Evolutionary conservation across 306 rosid genomes (phyloP).

Genomic region (Quercus bicolor): DNA sequence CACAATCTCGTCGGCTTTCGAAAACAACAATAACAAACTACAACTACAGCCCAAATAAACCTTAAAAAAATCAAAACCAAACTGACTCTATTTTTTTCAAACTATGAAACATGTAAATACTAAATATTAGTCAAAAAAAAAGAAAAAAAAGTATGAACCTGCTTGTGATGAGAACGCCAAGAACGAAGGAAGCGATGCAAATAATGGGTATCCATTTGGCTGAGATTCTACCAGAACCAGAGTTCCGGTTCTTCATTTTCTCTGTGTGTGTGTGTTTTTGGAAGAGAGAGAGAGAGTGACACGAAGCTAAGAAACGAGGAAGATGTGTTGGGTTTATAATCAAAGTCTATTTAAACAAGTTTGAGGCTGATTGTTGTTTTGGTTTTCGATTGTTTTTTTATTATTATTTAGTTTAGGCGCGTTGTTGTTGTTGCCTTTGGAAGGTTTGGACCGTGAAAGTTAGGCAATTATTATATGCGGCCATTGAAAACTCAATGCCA

Average conservation of each 20-base stretch:
- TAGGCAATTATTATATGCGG: constrained; percentile 17
- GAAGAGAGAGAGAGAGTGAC: not conserved
- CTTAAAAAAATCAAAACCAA: too few species aligned
- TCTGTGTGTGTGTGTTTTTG: not conserved
- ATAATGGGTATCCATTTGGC: constrained; percentile 81
- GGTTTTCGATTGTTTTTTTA: not conserved
- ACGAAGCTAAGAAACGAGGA: not conserved
- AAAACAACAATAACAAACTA: constrained; percentile 6
- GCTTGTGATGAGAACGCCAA: constrained; percentile 78
- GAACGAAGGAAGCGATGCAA: constrained; percentile 63
- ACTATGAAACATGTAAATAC: too few species aligned
- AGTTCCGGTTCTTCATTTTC: constrained; percentile 61
- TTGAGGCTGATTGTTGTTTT: not conserved
- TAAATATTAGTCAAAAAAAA: not conserved
- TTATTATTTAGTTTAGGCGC: not conserved
- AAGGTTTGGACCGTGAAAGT: constrained; percentile 4
- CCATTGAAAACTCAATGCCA: not conserved
- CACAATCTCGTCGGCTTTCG: not conserved
- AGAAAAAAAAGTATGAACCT: constrained; percentile 36
- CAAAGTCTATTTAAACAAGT: not conserved
- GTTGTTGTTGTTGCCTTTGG: too few species aligned
- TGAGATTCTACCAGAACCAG: constrained; percentile 56
- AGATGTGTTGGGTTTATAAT: not conserved
- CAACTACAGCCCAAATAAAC: not conserved
- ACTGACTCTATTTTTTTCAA: too few species aligned